Evolutionary conservation across 768 basidiomycete species (phyloP), one percentile per base, ranked within the genome.

Genomic region (Lentinula boryana): DNA sequence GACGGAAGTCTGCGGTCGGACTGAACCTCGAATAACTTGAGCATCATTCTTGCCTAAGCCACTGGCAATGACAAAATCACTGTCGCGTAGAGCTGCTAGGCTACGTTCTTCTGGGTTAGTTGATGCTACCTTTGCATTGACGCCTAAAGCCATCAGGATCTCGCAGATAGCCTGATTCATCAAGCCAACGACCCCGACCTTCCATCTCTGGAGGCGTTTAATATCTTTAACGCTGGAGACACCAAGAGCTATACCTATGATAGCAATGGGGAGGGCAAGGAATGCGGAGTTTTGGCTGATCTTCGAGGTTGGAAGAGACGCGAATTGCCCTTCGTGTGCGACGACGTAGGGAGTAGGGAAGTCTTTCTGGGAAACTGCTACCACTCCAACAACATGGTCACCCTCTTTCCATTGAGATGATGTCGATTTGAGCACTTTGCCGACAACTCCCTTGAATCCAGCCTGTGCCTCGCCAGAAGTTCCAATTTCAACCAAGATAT

Each of bases 321-420:
- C 54, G 18, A 56, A 56, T 13, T 56, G 54, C 5, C 54, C 54
- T 43, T 56, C 36, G 13, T 56, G 54, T 7, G 41, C 54, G 16
- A 56, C 54, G n/a, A 56, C 18, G 54, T 56, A 56, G n/a, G 35
- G 36, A 23, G 33, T 56, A 5, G 54, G 54, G 21, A 56, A 56
- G 18, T 56, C 54, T 36, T 40, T 56, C 54, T 56, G 32, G 9
- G n/a, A 7, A 16, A 21, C 54, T 36, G 54, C 12, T 15, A 56
- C 36, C 36, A 56, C 35, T 8, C 54, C 54, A n/a, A 56, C 41
- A 56, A 56, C 54, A 21, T n/a, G 2, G 15, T 56, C 36, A 40
- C 54, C 54, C 41, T 56, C 33, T 40, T 40, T 56, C 54, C 54
- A 56, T 3, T 40, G 54, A 7, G 36, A 23, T 18, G 21, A 32